Evolutionary conservation across 257 asterid genomes (phyloP).

Genomic region (Orobanche coerulescens): DNA sequence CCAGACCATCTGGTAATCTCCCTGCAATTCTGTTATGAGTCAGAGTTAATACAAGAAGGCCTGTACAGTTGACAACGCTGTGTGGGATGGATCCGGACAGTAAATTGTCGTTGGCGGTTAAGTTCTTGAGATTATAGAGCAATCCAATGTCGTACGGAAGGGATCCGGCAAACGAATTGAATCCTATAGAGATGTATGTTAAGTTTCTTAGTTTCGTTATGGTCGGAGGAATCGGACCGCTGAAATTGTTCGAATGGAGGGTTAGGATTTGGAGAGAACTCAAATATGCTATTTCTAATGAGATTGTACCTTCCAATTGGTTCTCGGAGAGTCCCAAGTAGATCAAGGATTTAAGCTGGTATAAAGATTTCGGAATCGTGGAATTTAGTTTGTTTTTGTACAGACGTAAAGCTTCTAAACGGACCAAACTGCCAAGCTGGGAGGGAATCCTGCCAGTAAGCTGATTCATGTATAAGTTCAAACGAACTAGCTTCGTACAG

Average conservation of each 20-base stretch:
- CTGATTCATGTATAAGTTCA: slow-evolving; percentile 42
- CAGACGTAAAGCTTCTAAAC: slow-evolving; percentile 39
- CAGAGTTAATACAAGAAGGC: slow-evolving; percentile 38
- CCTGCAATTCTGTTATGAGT: slow-evolving; percentile 39
- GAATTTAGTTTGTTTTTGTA: slow-evolving; percentile 48
- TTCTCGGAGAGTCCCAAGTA: slow-evolving; percentile 57
- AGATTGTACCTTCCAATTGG: slow-evolving; percentile 40
- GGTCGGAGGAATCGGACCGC: slow-evolving; percentile 53
- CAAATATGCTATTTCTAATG: slow-evolving; percentile 39
- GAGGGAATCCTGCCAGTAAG: slow-evolving; percentile 58
- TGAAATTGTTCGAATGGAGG: slow-evolving; percentile 59
- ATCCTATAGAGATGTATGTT: slow-evolving; percentile 51
- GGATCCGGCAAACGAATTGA: slow-evolving; percentile 53
- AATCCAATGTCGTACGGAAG: slow-evolving; percentile 53
- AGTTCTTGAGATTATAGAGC: slow-evolving; percentile 49
- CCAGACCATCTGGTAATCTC: slow-evolving; percentile 44
- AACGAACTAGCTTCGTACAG: slow-evolving; percentile 34
- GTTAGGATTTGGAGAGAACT: slow-evolving; percentile 55
- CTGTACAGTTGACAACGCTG: slow-evolving; percentile 47
- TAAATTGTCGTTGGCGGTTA: slow-evolving; percentile 37
- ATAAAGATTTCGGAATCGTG: slow-evolving; percentile 51
- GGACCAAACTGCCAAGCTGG: slow-evolving; percentile 46
- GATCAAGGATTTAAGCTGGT: slow-evolving; percentile 37
- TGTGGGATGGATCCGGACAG: slow-evolving; percentile 59
- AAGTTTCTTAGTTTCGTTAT: slow-evolving; percentile 51